Percentiles rank a stretch among this genome's conserved stretches.
Conservation (phyloP, 805 yeast genomes). For the Metschnikowia lachancei region DNA sequence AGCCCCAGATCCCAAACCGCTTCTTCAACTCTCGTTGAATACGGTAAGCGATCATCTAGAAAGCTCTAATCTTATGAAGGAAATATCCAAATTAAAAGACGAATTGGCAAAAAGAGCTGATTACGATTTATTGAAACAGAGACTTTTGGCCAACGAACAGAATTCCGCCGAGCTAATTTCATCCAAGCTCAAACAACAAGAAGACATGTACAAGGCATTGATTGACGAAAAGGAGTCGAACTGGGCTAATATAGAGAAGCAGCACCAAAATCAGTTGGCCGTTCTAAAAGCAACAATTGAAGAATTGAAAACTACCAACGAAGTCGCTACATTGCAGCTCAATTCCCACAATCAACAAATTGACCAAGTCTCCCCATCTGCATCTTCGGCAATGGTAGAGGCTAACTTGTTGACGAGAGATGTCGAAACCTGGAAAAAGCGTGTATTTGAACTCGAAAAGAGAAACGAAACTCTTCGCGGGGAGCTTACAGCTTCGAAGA, state of each 20-base stretch:
- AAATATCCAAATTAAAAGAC: constrained; percentile 50
- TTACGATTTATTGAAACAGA: constrained; percentile 68
- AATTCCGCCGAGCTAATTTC: constrained; percentile 54
- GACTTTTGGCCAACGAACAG: constrained; percentile 59
- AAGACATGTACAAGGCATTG: constrained; percentile 63
- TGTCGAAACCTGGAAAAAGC: constrained; percentile 63
- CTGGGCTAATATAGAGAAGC: constrained; percentile 60
- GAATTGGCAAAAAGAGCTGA: constrained; percentile 67
- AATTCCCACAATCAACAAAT: constrained; percentile 47
- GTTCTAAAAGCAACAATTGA: constrained; percentile 55
- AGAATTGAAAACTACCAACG: constrained; percentile 62
- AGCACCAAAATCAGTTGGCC: constrained; percentile 48
- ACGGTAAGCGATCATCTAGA: constrained; percentile 58
- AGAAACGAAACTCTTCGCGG: constrained; percentile 73
- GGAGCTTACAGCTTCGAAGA: constrained; percentile 56
- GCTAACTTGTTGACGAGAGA: constrained; percentile 71
- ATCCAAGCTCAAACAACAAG: constrained; percentile 62
- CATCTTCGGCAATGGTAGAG: constrained; percentile 46
- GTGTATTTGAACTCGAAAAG: constrained; percentile 68
- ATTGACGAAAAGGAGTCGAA: constrained; percentile 72
- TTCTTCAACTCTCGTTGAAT: constrained; percentile 67
- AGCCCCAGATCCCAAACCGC: constrained; percentile 89
- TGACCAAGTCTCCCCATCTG: constrained; percentile 26
- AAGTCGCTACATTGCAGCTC: constrained; percentile 60
- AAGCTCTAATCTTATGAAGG: constrained; percentile 48